Evolutionary conservation across 2,329 filamentous ascomycete species (phyloP).

Genomic region (Botrytis galanthina): DNA sequence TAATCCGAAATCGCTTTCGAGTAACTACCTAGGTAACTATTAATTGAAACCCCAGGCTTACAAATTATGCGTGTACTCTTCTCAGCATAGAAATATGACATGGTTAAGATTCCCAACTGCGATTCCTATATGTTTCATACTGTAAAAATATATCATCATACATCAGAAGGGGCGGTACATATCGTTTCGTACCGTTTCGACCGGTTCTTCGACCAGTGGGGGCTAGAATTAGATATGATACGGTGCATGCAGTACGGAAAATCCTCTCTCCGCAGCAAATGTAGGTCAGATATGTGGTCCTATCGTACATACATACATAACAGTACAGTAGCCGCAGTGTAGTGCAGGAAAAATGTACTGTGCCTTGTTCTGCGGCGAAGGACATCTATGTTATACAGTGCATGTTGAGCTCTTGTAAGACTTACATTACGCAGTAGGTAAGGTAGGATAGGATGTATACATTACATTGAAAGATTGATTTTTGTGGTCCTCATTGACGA

Average conservation of each 20-base stretch:
- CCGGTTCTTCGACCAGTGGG: not conserved
- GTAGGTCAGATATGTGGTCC: conserved; percentile 15
- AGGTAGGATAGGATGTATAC: conserved; percentile 5
- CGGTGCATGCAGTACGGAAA: conserved; percentile 2
- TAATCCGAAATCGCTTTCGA: not conserved
- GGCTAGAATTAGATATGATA: conserved; percentile 4
- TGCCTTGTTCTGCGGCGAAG: conserved; percentile 12
- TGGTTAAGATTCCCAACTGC: not conserved
- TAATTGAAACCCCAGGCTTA: not conserved
- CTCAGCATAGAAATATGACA: not conserved
- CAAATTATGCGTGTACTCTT: not conserved
- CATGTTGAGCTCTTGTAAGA: conserved; percentile 3
- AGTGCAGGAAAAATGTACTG: conserved; percentile 11
- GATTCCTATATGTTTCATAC: not conserved
- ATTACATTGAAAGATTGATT: conserved; percentile 12
- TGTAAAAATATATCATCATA: conserved; percentile 12
- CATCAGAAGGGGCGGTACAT: not conserved
- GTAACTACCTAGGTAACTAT: not conserved
- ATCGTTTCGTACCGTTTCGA: not conserved
- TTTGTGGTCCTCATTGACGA: conserved; percentile 8
- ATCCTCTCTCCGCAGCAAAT: conserved; percentile 8
- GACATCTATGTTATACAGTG: conserved; percentile 2
- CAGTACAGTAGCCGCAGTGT: conserved; percentile 6
- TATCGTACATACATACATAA: conserved; percentile 14
- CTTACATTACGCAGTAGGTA: not conserved